These are phyloP conservation scores for Castanea crenata DNA, from an alignment of 306 rosid species.

Conservation along the genomic window DNA sequence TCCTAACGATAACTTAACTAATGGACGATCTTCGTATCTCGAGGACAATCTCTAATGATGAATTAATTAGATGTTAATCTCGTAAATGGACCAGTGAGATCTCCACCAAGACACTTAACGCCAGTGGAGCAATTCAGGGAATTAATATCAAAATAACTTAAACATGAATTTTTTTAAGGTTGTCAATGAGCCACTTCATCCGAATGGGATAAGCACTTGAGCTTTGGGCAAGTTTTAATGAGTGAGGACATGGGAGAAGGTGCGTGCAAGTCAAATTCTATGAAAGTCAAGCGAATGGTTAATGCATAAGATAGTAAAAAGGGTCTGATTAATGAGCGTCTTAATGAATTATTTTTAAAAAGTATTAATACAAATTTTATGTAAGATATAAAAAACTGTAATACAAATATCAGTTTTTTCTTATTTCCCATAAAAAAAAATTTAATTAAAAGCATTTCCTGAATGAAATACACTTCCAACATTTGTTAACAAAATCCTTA, in stretches of 20 bases:
- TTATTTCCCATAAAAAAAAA: no score
- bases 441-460: no score
- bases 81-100: slow-evolving; percentile 7
- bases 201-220: slow-evolving; percentile 8
- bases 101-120: slow-evolving; percentile 2
- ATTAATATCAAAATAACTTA: slow-evolving; percentile 6
- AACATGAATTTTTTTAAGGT: not conserved
- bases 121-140: slow-evolving; percentile 17
- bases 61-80: not conserved
- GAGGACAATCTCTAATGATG: slow-evolving; percentile 24
- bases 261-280: slow-evolving; percentile 30
- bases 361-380: no score
- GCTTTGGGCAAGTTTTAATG: not conserved
- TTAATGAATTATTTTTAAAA: no score
- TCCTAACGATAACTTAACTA: slow-evolving; percentile 22
- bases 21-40: slow-evolving; percentile 41
- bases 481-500: no score
- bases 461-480: no score
- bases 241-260: slow-evolving; percentile 19
- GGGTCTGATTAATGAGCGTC: no score
- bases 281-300: slow-evolving; percentile 15
- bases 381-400: no score
- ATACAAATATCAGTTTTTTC: no score
- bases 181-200: not conserved
- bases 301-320: no score